Conservation (phyloP, 2,329 filamentous ascomycete species). For the Botrytis medusae region DNA sequence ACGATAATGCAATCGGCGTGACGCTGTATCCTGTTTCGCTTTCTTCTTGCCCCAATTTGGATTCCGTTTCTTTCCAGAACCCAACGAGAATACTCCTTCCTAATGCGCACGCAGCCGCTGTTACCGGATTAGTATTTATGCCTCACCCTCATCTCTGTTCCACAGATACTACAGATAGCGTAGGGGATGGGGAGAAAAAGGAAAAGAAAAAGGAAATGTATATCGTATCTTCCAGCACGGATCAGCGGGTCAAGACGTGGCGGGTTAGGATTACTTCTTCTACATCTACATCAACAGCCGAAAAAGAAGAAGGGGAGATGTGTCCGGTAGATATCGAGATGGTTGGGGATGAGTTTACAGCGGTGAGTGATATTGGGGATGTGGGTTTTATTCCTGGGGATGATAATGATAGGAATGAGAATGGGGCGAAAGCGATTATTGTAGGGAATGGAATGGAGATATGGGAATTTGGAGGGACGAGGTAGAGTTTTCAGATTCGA, state of each 20-base stretch:
- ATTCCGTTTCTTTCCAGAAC: neutral
- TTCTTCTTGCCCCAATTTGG: neutral
- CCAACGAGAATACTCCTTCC: slow-evolving; percentile 43
- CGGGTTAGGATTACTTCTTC: neutral
- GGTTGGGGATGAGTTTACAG: slow-evolving; percentile 54
- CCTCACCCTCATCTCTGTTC: slow-evolving; percentile 11
- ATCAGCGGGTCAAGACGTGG: slow-evolving; percentile 62
- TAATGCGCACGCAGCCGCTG: slow-evolving; percentile 68
- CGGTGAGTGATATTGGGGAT: slow-evolving; percentile 60
- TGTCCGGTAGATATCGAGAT: slow-evolving; percentile 42
- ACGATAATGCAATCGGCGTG: slow-evolving; percentile 78
- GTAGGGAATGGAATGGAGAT: slow-evolving; percentile 41
- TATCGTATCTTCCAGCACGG: slow-evolving; percentile 55
- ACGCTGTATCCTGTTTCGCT: slow-evolving; percentile 43
- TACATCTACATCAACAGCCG: neutral
- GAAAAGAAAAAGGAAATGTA: slow-evolving; percentile 23
- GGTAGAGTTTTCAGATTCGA: neutral
- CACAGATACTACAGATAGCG: neutral
- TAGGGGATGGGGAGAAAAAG: neutral
- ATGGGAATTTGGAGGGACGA: slow-evolving; percentile 25
- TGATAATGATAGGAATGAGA: neutral
- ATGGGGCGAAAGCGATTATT: slow-evolving; percentile 32
- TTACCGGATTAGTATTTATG: slow-evolving; percentile 56
- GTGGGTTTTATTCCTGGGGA: slow-evolving; percentile 39
- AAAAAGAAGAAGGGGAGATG: slow-evolving; percentile 24